These are phyloP conservation scores for Colletotrichum higginsianum DNA, from an alignment of 2,329 filamentous ascomycete genomes.

Conservation along the genomic window DNA sequence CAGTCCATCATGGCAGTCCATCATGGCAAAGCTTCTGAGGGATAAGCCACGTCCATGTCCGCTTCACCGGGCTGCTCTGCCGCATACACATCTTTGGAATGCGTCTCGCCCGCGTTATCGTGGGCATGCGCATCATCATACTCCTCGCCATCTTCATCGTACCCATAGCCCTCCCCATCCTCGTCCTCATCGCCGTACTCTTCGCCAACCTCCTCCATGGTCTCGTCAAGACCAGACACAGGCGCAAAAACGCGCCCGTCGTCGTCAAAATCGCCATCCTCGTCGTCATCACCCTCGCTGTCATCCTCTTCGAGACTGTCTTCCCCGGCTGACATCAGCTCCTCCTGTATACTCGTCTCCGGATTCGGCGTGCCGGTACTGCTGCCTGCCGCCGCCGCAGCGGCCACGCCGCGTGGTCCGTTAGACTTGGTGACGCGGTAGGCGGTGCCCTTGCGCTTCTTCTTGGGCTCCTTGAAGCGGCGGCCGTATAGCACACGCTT, in stretches of 20 bases:
- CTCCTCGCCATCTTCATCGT: slow-evolving; percentile 48
- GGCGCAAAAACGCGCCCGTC: slow-evolving; percentile 38
- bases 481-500: slow-evolving; percentile 52
- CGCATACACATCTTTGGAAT: not conserved
- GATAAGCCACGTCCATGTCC: slow-evolving; percentile 28
- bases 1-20: not conserved
- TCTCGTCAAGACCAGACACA: slow-evolving; percentile 19
- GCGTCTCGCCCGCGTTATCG: slow-evolving; percentile 46
- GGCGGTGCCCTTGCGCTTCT: slow-evolving; percentile 44
- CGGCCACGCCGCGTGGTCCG: slow-evolving; percentile 29
- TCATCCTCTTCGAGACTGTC: slow-evolving; percentile 51
- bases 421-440: slow-evolving; percentile 44
- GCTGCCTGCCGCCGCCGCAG: slow-evolving; percentile 26
- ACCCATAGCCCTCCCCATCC: slow-evolving; percentile 45
- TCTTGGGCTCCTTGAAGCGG: slow-evolving; percentile 48
- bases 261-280: slow-evolving; percentile 44
- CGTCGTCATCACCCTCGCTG: slow-evolving; percentile 49
- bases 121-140: slow-evolving; percentile 47
- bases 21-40: slow-evolving; percentile 14
- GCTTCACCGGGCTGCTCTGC: slow-evolving; percentile 5
- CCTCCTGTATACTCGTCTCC: slow-evolving; percentile 26
- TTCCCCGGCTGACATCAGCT: slow-evolving; percentile 34
- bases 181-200: slow-evolving; percentile 43
- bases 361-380: slow-evolving; percentile 1
- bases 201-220: slow-evolving; percentile 34